Conservation (phyloP, 2,329 filamentous ascomycete species). For the Gyromitra esculenta region DNA sequence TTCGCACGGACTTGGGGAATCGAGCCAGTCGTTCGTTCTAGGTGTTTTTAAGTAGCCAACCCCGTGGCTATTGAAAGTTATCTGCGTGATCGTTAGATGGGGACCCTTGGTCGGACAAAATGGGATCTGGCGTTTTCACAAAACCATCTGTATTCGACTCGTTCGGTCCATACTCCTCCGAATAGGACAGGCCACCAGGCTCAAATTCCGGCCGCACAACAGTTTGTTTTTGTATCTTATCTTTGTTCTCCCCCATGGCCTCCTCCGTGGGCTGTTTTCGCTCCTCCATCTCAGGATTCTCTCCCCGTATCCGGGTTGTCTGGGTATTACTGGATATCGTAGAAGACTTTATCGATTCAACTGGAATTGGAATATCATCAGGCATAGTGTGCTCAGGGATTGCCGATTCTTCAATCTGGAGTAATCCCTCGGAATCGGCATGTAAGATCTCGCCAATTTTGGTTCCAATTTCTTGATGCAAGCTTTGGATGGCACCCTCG, state of each 20-base stretch:
- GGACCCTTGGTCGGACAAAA: too few relatives aligned
- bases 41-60: too few relatives aligned
- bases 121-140: not conserved
- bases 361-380: not conserved
- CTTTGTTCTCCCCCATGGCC: not conserved
- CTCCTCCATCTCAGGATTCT: not conserved
- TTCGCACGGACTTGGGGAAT: too few relatives aligned
- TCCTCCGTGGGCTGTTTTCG: too few relatives aligned
- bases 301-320: not conserved
- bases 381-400: not conserved
- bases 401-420: not conserved
- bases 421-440: not conserved
- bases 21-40: too few relatives aligned
- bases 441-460: constrained; percentile 6
- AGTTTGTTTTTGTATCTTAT: not conserved
- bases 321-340: not conserved
- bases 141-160: not conserved
- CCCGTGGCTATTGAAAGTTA: too few relatives aligned
- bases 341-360: not conserved
- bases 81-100: too few relatives aligned
- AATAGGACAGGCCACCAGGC: not conserved
- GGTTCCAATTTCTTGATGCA: not conserved
- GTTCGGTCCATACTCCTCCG: not conserved
- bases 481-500: not conserved
- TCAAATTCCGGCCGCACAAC: not conserved